Percentiles rank a stretch among this genome's conserved stretches.
Evolutionary conservation across 495 filamentous ascomycete genomes (phyloP).

Genomic region (Letharia lupina): DNA sequence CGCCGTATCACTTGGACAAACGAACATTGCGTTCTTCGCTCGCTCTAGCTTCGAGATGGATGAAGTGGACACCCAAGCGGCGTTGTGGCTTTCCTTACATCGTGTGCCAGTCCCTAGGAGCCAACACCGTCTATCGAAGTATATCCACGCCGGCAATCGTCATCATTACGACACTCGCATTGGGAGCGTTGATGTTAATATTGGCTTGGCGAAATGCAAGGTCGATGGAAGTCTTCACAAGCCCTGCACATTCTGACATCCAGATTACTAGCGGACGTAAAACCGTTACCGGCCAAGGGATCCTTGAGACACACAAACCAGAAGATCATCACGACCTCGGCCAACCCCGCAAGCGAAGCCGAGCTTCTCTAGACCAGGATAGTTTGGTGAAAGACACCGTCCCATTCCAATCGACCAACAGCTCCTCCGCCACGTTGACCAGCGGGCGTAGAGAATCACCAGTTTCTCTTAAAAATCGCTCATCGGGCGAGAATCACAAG

Average conservation of each 20-base stretch:
- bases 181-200: not conserved
- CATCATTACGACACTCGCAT: not conserved
- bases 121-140: not conserved
- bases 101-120: not conserved
- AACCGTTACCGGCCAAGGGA: not conserved
- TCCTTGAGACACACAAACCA: not conserved
- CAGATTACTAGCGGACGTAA: not conserved
- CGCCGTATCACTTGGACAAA: conserved; percentile 3
- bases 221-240: conserved; percentile 1
- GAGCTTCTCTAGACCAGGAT: not conserved
- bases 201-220: not conserved
- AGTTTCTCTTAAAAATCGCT: not conserved
- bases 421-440: not conserved
- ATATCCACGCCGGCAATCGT: not conserved
- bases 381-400: not conserved
- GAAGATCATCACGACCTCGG: not conserved
- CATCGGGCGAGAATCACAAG: not conserved
- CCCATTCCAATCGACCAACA: not conserved
- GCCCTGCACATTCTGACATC: conserved; percentile 1
- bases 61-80: not conserved
- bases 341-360: not conserved
- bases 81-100: not conserved
- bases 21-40: not conserved
- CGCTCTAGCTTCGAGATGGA: not conserved
- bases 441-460: not conserved